Percentiles rank a stretch among this genome's conserved stretches.
Evolutionary conservation across 495 filamentous ascomycete genomes (phyloP).

Genomic region (Neurospora sp.): DNA sequence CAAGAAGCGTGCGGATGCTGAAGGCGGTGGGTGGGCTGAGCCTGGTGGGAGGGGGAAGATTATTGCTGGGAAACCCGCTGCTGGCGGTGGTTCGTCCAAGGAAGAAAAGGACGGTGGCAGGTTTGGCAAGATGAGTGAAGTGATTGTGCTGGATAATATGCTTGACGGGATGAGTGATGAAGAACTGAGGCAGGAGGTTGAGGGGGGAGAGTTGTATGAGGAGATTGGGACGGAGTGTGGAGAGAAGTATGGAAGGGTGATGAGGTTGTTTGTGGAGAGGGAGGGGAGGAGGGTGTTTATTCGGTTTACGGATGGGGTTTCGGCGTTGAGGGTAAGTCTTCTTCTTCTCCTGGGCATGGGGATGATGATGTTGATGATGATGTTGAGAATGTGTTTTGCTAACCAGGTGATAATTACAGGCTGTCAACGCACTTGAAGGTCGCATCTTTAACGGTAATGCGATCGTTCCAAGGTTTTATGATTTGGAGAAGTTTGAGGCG

Average conservation of each 20-base stretch:
- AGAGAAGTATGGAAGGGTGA: slow-evolving; percentile 80
- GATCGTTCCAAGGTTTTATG: slow-evolving; percentile 69
- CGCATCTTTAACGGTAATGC: slow-evolving; percentile 78
- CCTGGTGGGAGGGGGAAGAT: slow-evolving; percentile 68
- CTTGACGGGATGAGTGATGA: slow-evolving; percentile 60
- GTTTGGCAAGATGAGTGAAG: slow-evolving; percentile 67
- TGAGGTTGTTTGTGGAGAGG: slow-evolving; percentile 64
- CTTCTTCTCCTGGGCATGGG: neutral
- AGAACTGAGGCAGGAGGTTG: slow-evolving; percentile 47
- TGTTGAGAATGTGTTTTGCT: neutral
- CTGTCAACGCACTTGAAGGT: slow-evolving; percentile 78
- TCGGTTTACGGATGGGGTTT: slow-evolving; percentile 73
- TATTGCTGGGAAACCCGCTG: slow-evolving; percentile 48
- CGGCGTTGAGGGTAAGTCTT: slow-evolving; percentile 63
- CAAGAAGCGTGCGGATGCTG: slow-evolving; percentile 65
- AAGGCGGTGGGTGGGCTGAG: slow-evolving; percentile 67
- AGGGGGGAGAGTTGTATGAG: slow-evolving; percentile 63
- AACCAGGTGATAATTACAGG: slow-evolving; percentile 35
- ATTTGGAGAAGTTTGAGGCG: slow-evolving; percentile 67
- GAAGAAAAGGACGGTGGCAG: slow-evolving; percentile 41
- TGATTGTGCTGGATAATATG: slow-evolving; percentile 73
- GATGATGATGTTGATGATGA: neutral
- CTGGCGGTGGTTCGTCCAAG: slow-evolving; percentile 1
- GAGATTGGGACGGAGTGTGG: slow-evolving; percentile 92
- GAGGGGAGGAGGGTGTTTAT: slow-evolving; percentile 64